Evolutionary conservation across 257 asterid genomes (phyloP).

Genomic region (Solanum peruvianum): DNA sequence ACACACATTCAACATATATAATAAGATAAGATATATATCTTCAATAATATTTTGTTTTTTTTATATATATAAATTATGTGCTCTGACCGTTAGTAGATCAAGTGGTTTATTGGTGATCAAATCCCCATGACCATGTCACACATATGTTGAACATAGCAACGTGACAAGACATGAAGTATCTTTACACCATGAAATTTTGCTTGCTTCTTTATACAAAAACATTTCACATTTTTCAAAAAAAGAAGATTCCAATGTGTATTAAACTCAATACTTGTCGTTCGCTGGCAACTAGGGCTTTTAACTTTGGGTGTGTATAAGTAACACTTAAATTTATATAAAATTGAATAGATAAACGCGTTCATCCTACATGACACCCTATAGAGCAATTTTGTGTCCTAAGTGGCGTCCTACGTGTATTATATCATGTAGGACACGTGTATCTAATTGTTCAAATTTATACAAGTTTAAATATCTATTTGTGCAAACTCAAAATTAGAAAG

Average conservation of each 20-base stretch:
- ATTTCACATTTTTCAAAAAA: not conserved
- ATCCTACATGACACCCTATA: too few relatives aligned
- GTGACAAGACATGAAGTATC: not conserved
- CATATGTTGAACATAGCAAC: not conserved
- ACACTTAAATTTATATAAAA: too few relatives aligned
- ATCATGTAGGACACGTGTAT: too few relatives aligned
- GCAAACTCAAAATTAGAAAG: accelerated
- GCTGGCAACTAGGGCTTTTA: too few relatives aligned
- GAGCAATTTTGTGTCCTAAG: too few relatives aligned
- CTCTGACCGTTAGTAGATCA: not conserved
- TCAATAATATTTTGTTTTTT: not conserved
- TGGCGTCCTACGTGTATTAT: too few relatives aligned
- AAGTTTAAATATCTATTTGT: too few relatives aligned
- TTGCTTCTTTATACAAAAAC: not conserved
- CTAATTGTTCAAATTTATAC: too few relatives aligned
- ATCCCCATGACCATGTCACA: not conserved
- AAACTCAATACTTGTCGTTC: not conserved
- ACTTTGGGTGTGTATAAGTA: accelerated
- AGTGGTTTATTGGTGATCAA: not conserved
- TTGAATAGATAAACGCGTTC: accelerated
- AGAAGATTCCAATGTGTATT: not conserved
- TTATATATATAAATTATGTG: not conserved
- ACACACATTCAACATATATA: not conserved
- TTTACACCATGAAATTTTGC: not conserved
- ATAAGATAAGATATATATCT: not conserved